Conservation (phyloP, 169 alveolate species). For the Babesia ovis region DNA sequence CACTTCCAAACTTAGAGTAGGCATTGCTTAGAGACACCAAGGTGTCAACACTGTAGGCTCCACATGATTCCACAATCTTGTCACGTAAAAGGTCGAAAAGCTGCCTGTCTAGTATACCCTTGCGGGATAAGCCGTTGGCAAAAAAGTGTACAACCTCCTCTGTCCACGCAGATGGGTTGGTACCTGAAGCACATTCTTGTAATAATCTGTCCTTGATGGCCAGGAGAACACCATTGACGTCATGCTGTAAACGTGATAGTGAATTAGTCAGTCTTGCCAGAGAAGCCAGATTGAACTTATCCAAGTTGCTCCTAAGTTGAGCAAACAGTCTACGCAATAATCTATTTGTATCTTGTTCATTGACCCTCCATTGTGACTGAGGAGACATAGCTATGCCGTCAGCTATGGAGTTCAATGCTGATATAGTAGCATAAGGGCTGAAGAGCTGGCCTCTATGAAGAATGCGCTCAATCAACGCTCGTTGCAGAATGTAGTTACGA, state of each 20-base stretch:
- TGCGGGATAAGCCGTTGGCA: slow-evolving; percentile 52
- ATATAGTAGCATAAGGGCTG: slow-evolving; percentile 38
- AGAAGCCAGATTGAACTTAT: slow-evolving; percentile 29
- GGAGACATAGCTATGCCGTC: neutral
- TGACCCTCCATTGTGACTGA: neutral
- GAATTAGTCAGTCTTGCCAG: slow-evolving; percentile 39
- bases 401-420: slow-evolving; percentile 30
- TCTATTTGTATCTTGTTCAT: neutral
- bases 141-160: slow-evolving; percentile 48
- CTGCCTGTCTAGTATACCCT: slow-evolving; percentile 22
- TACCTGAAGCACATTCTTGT: neutral
- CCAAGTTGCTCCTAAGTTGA: slow-evolving; percentile 18
- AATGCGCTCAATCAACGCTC: slow-evolving; percentile 27
- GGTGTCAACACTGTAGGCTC: slow-evolving; percentile 36
- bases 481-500: slow-evolving; percentile 18
- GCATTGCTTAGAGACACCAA: slow-evolving; percentile 53
- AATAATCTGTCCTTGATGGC: slow-evolving; percentile 2
- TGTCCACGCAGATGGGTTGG: slow-evolving; percentile 11
- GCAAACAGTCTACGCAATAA: slow-evolving; percentile 14
- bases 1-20: slow-evolving; percentile 61
- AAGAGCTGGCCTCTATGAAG: slow-evolving; percentile 38
- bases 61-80: slow-evolving; percentile 7
- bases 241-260: slow-evolving; percentile 1
- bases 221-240: slow-evolving; percentile 9
- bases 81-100: slow-evolving; percentile 33